Evolutionary conservation across 768 basidiomycete genomes (phyloP), one percentile per base, ranked within the genome.

Genomic region (Exsudoporus frostii): DNA sequence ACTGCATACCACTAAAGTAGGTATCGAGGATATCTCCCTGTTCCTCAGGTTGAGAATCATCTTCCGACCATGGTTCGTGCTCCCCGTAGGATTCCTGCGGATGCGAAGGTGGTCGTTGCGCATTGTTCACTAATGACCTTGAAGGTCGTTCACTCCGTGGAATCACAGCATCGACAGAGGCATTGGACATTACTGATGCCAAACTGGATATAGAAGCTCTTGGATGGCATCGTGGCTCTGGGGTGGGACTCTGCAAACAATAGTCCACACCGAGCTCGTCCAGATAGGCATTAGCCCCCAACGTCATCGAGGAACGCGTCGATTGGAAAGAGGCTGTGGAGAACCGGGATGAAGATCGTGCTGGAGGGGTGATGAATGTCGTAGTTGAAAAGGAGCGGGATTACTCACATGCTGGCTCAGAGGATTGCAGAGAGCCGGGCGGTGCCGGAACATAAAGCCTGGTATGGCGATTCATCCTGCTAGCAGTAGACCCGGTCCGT

Each of bases 151-250:
- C 51, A 52, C 56, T 55, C 39, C 71, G 74, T 9, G 80, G 78
- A 50, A 84, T 72, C 44, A 86, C 70, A 11, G 80, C 84, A 27
- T 86, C 82, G 2, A 78, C 77, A 5, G 85, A 85, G 37, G 73
- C 69, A 32, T 78, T 78, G 0, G 84, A 82, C 72, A 80, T 73
- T 53, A 83, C 67, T 0, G 84, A 83, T 25, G 78, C 76, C 45
- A 85, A 67, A 57, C 82, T 85, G 42, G 74, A 76, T 46, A 78
- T 70, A 5, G 84, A 85, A 27, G 70, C 70, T 34, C 74, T 67
- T 22, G 65, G 62, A 15, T 36, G 48, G 20, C 20, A 46, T 10
- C 56, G 55, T 39, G 53, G 42, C 32, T 59, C 65, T 10, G 64
- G 57, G 8, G 58, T 50, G 11, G 62, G 63, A 38, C 50, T 61